phyloP scores from a whole-genome alignment of 176 grass and related monocot species.

The Thalia dealbata region DNA sequence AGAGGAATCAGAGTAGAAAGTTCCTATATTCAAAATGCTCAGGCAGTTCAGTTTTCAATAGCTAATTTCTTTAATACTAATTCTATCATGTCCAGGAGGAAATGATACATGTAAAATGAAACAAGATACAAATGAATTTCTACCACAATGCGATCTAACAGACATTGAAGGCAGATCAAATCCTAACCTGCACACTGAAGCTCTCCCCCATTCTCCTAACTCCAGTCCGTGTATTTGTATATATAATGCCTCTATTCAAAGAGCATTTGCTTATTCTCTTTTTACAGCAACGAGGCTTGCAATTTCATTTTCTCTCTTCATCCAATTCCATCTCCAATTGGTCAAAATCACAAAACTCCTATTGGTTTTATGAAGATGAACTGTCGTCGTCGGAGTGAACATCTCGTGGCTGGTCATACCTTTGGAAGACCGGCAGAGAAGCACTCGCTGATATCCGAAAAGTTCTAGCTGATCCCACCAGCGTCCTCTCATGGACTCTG shows the following conservation, averaged over 20 bases:
- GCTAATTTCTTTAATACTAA: background rate
- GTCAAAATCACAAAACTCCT: background rate
- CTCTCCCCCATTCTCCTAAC: background rate
- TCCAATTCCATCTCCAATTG: background rate
- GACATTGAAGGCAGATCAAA: background rate
- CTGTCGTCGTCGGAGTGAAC: slow-evolving; percentile 64
- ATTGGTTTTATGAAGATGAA: slow-evolving; percentile 20
- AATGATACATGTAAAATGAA: background rate
- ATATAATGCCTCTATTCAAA: background rate
- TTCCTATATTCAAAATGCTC: background rate
- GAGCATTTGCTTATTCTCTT: background rate
- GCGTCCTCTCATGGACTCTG: slow-evolving; percentile 66
- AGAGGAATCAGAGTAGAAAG: too few species aligned
- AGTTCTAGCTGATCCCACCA: slow-evolving; percentile 61
- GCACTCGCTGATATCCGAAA: slow-evolving; percentile 56
- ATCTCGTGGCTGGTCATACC: slow-evolving; percentile 37
- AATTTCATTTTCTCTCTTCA: background rate
- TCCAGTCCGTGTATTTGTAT: background rate
- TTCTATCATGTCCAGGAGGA: background rate
- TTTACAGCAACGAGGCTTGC: background rate
- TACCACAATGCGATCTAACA: background rate
- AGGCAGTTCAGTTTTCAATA: background rate
- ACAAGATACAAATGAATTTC: background rate
- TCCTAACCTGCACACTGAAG: background rate
- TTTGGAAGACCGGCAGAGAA: slow-evolving; percentile 41